Base-by-base conservation (phyloP, 2,329 filamentous ascomycete genomes). In the Penicillium sp. region DNA sequence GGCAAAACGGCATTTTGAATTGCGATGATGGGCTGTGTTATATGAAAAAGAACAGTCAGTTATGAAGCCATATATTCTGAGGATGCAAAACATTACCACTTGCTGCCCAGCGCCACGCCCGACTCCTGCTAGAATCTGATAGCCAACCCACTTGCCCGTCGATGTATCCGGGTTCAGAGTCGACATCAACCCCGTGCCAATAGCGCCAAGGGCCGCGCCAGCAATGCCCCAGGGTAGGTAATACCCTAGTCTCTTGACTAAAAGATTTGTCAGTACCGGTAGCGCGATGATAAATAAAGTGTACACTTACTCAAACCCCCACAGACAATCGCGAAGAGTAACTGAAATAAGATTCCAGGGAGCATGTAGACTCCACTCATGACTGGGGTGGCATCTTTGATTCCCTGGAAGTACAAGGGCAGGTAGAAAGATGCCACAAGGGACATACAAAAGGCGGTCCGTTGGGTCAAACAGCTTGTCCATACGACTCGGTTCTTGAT, bases 321-420 rank as follows among this genome's bases (percentile, higher is more conserved):
- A 4, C 67, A 66, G 7, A 66, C 23, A 36, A 74, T 59, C 1
- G 69, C 66, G 27, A 63, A 63, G 4, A 74, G 47, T n/a, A 68
- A 50, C 48, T 67, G 65, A 5, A 58, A 63, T 2, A 79, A 55
- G 13, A 63, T 60, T 29, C 16, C 43, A 0, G 43, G 8, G 7
- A 45, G 18, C 19, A 65, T 18, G 26, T 67, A 41, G 4, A 67
- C 64, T 14, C 65, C 64, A 16, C 63, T 65, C 36, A 64, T 52
- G 16, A 65, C 34, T 0, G 65, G 52, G 0, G 55, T 54, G 10
- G 64, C 63, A 34, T 65, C 62, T 6, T 61, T 51, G 8, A 78
- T 67, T 0, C 66, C 65, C 58, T 81, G 78, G 65, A 81, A 80
- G 60, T 76, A 80, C 39, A 80, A 76, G 14, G 78, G 76, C 0